Percentiles rank a stretch among this genome's conserved stretches.
phyloP scores from a whole-genome alignment of 2,329 filamentous ascomycete genomes.

The Phyllosticta ampelicida region DNA sequence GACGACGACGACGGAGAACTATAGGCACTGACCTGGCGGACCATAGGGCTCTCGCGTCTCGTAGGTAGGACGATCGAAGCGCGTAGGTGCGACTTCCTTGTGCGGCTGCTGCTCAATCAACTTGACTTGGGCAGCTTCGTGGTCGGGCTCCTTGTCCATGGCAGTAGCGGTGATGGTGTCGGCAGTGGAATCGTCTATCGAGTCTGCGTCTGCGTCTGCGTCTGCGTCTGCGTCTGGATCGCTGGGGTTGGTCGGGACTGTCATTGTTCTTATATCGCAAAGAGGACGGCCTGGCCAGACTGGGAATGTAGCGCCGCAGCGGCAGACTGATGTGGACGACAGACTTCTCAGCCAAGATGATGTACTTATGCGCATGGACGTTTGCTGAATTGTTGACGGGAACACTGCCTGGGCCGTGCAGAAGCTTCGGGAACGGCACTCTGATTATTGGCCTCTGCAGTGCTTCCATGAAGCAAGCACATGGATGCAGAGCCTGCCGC shows the following conservation, averaged over 20 bases:
- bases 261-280: neutral
- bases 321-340: neutral
- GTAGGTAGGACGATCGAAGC: conserved; percentile 11
- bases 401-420: neutral
- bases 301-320: neutral
- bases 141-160: conserved; percentile 9
- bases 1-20: neutral
- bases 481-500: neutral
- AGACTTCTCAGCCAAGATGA: no score
- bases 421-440: neutral
- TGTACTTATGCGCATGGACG: no score
- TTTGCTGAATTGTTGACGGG: no score
- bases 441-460: neutral
- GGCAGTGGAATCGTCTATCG: neutral
- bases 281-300: neutral
- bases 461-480: neutral
- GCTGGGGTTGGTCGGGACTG: neutral
- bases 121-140: conserved; percentile 3
- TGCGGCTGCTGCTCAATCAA: conserved; percentile 2
- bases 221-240: neutral
- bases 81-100: conserved; percentile 10
- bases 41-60: conserved; percentile 18
- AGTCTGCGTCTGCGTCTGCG: neutral
- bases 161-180: neutral
- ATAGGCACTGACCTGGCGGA: conserved; percentile 15